Percentiles rank a stretch among this genome's conserved stretches.
Conservation (phyloP, 2,329 filamentous ascomycete species). For the Aspergillus sclerotialis region DNA sequence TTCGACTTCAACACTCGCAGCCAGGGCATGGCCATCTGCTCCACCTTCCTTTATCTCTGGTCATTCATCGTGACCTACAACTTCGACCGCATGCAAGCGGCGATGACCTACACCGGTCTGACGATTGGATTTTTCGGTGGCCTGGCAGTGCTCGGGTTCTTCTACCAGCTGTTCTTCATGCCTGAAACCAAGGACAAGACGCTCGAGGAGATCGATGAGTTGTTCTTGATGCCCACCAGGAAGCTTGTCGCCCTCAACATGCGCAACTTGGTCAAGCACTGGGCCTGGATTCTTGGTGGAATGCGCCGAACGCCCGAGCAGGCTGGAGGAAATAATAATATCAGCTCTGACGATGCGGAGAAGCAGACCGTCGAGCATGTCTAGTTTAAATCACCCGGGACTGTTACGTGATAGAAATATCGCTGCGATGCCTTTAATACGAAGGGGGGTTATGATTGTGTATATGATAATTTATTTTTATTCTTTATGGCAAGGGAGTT, state of each 20-base stretch:
- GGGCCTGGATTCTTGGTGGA: conserved; percentile 20
- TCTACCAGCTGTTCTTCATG: conserved; percentile 71
- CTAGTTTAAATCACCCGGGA: no score
- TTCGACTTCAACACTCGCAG: conserved; percentile 66
- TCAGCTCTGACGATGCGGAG: conserved; percentile 1
- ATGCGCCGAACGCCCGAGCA: conserved; percentile 22
- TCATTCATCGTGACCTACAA: conserved; percentile 72
- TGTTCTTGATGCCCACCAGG: conserved; percentile 59
- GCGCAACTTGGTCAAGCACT: conserved; percentile 47
- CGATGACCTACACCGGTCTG: conserved; percentile 61
- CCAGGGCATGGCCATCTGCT: conserved; percentile 67
- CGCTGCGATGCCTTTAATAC: no score
- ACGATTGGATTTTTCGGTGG: conserved; percentile 67
- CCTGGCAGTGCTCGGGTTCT: conserved; percentile 62
- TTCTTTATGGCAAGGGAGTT: no score
- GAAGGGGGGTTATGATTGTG: no score
- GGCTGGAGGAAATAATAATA: conserved; percentile 20
- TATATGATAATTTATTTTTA: no score
- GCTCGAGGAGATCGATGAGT: conserved; percentile 64
- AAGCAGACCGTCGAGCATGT: no score
- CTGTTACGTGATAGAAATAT: no score
- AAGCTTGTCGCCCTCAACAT: no score
- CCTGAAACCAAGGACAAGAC: conserved; percentile 65
- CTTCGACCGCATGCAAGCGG: conserved; percentile 62
- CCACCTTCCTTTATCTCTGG: conserved; percentile 61